Evolutionary conservation across 2,329 filamentous ascomycete genomes (phyloP).

Genomic region (Helotiales sp.): DNA sequence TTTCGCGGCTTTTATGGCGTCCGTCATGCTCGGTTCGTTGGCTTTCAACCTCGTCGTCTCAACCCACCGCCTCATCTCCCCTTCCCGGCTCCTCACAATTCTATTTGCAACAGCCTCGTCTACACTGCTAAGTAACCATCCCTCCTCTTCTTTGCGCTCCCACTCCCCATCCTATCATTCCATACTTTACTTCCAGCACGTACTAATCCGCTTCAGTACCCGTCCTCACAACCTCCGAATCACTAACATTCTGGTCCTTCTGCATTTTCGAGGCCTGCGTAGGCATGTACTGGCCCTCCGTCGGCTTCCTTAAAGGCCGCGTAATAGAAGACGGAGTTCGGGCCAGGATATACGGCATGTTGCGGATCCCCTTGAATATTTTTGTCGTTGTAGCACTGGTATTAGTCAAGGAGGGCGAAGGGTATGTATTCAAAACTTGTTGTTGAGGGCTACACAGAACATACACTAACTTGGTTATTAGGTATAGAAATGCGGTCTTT

Average conservation of each 20-base stretch:
- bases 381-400: constrained; percentile 53
- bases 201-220: too few species aligned
- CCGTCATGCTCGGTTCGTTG: constrained; percentile 59
- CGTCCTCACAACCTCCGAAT: constrained; percentile 43
- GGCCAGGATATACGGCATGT: constrained; percentile 54
- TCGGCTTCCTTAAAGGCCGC: constrained; percentile 54
- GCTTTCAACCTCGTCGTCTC: constrained; percentile 44
- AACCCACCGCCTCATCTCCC: constrained; percentile 30
- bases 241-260: constrained; percentile 54
- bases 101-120: constrained; percentile 41
- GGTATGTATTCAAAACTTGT: too few species aligned
- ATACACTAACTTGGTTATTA: too few species aligned
- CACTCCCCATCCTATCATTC: too few species aligned
- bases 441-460: too few species aligned
- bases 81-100: constrained; percentile 37
- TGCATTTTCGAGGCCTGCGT: constrained; percentile 58
- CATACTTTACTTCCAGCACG: too few species aligned
- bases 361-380: constrained; percentile 58
- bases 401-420: constrained; percentile 44
- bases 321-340: constrained; percentile 55
- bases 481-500: constrained; percentile 36
- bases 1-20: constrained; percentile 37
- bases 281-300: constrained; percentile 57
- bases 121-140: constrained; percentile 42
- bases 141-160: too few species aligned